Conservation (phyloP, 2,329 filamentous ascomycete genomes). For the Botryotinia globosa region DNA sequence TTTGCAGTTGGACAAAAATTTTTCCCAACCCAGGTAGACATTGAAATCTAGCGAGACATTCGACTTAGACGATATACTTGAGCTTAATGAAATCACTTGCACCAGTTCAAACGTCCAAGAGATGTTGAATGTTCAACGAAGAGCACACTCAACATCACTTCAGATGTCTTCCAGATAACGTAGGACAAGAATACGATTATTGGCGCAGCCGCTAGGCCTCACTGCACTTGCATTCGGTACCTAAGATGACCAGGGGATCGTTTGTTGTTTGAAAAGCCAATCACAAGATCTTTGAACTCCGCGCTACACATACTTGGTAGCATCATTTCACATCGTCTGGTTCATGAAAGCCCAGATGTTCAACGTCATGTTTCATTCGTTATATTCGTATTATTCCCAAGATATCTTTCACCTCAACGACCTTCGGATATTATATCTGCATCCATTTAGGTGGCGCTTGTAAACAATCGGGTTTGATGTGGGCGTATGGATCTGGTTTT, state of each 20-base stretch:
- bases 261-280: neutral
- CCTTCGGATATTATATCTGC: neutral
- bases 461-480: conserved; percentile 2
- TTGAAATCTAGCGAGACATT: neutral
- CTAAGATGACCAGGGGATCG: neutral
- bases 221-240: conserved; percentile 2
- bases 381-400: neutral
- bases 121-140: neutral
- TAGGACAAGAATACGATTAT: neutral
- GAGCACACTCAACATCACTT: neutral
- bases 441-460: neutral
- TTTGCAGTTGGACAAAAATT: neutral
- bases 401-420: neutral
- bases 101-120: neutral
- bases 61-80: neutral
- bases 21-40: neutral
- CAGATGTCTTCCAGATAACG: neutral
- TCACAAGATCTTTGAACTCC: neutral
- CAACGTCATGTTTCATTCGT: neutral
- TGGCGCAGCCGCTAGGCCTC: neutral
- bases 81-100: neutral
- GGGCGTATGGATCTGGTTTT: neutral
- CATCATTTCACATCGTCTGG: neutral
- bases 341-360: neutral
- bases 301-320: neutral